Percentiles rank a stretch among this genome's conserved stretches.
These are phyloP conservation scores for Cladophialophora immunda DNA, from an alignment of 2,329 filamentous ascomycete genomes.

Conservation along the genomic window DNA sequence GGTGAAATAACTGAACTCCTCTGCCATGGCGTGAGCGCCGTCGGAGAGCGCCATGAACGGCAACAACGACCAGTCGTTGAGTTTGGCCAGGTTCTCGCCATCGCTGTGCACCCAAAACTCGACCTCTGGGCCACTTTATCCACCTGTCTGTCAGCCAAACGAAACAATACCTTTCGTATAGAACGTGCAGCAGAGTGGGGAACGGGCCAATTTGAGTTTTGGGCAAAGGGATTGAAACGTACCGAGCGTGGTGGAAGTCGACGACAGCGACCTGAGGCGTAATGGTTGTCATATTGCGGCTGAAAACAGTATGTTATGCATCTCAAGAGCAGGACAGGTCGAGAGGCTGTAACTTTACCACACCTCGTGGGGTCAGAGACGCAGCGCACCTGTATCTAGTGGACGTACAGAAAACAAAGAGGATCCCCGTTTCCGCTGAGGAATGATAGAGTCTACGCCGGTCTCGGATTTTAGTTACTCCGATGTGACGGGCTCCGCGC, in stretches of 20 bases:
- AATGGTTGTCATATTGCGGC: slow-evolving; percentile 22
- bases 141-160: slow-evolving; percentile 18
- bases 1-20: slow-evolving; percentile 99
- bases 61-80: slow-evolving; percentile 89
- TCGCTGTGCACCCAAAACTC: slow-evolving; percentile 86
- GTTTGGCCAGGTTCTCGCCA: slow-evolving; percentile 79
- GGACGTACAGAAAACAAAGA: neutral
- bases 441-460: neutral
- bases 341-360: neutral
- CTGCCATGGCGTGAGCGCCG: slow-evolving; percentile 90
- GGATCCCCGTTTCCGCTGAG: neutral
- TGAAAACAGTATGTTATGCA: neutral
- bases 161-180: neutral
- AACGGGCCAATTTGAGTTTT: neutral
- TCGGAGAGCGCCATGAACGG: slow-evolving; percentile 98
- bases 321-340: slow-evolving; percentile 1
- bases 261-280: slow-evolving; percentile 78
- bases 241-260: slow-evolving; percentile 80
- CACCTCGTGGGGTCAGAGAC: neutral
- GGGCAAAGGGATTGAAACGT: slow-evolving; percentile 37
- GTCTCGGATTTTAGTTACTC: neutral
- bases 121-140: slow-evolving; percentile 82
- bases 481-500: neutral
- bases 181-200: neutral
- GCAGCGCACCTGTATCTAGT: neutral